A percentile compares a stretch with the other conserved stretches of the same genome.
phyloP scores from a whole-genome alignment of 2,329 filamentous ascomycete genomes.

The Fusarium musae region DNA sequence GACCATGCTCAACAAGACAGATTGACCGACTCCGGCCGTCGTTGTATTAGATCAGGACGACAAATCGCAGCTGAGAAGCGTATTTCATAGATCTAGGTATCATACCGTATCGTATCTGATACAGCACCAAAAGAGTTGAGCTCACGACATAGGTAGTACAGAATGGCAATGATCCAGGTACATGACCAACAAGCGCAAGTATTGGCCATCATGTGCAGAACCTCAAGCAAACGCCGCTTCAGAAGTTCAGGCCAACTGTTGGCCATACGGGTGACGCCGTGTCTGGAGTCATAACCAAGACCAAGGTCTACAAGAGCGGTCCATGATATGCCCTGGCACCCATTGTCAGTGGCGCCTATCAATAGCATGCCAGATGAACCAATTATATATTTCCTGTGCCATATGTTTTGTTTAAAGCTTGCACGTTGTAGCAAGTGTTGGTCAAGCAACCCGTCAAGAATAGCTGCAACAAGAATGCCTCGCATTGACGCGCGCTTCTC shows the following conservation, averaged over 20 bases:
- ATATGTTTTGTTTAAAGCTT: neutral
- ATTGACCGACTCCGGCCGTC: too few species aligned
- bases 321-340: neutral
- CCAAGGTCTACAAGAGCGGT: neutral
- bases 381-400: neutral
- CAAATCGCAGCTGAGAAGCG: neutral
- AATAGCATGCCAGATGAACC: neutral
- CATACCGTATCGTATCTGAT: neutral
- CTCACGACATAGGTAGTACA: neutral
- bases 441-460: neutral
- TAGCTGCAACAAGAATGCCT: slow-evolving; percentile 26
- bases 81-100: neutral
- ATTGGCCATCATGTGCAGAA: neutral
- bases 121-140: neutral
- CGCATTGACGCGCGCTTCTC: slow-evolving; percentile 40
- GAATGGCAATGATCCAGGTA: neutral
- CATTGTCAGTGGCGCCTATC: slow-evolving; percentile 9
- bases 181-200: neutral
- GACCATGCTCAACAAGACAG: neutral
- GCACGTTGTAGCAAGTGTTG: neutral
- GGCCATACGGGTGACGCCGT: neutral
- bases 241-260: neutral
- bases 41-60: neutral
- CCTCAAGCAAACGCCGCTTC: slow-evolving; percentile 5
- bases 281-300: neutral